These are phyloP conservation scores for Trametes villosa DNA, from an alignment of 768 basidiomycete genomes.

Conservation along the genomic window DNA sequence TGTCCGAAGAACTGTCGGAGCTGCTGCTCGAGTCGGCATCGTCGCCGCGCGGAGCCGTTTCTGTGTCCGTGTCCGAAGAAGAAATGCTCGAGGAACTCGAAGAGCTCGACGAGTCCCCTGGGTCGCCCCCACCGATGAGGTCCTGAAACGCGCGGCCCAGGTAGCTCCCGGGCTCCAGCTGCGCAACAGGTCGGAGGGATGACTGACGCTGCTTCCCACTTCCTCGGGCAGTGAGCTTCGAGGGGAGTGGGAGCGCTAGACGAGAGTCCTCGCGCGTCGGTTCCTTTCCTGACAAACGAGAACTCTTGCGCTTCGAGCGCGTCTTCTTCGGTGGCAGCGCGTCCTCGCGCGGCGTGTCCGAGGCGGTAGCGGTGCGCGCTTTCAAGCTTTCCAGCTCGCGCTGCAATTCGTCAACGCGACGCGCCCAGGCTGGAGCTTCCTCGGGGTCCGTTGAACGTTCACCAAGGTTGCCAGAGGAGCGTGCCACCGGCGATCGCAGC, in stretches of 20 bases:
- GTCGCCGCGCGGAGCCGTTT: neutral
- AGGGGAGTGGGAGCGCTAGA: neutral
- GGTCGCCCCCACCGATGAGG: neutral
- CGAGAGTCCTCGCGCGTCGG: too few relatives aligned
- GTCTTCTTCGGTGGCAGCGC: neutral
- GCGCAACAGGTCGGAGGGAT: slow-evolving; percentile 1
- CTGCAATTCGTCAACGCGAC: neutral
- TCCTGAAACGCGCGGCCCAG: slow-evolving; percentile 4
- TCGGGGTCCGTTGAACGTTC: too few relatives aligned
- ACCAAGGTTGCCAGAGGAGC: too few relatives aligned
- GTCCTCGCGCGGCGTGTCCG: too few relatives aligned
- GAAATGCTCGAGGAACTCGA: neutral
- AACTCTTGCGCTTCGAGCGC: neutral
- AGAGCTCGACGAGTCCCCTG: neutral
- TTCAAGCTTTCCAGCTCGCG: neutral
- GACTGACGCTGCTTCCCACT: neutral
- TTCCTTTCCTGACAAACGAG: neutral
- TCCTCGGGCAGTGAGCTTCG: neutral
- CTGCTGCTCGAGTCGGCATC: neutral
- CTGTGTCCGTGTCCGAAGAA: neutral
- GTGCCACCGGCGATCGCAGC: too few relatives aligned
- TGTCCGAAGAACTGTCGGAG: neutral
- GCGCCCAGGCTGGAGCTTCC: neutral
- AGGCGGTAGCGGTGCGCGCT: neutral
- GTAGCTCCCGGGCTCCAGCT: slow-evolving; percentile 13